These are phyloP conservation scores for Colletotrichum falcatum DNA, from an alignment of 2,329 filamentous ascomycete species.

Conservation along the genomic window DNA sequence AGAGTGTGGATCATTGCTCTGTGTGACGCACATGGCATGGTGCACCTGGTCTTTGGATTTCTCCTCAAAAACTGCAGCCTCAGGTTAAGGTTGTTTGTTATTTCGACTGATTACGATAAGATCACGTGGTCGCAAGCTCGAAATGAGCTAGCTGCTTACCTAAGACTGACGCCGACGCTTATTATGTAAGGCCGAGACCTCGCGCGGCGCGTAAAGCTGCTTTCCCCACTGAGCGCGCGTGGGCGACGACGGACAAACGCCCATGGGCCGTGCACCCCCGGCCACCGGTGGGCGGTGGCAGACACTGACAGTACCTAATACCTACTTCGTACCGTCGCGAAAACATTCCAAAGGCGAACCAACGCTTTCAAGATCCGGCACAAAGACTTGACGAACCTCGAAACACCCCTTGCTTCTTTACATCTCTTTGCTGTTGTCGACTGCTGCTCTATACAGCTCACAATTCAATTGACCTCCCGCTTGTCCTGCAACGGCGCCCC, in stretches of 20 bases:
- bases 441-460: background rate
- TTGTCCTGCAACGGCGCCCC: background rate
- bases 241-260: constrained; percentile 29
- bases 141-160: background rate
- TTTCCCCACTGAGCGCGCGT: constrained; percentile 9
- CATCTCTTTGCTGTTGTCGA: constrained; percentile 20
- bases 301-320: constrained; percentile 10
- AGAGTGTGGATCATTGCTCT: background rate
- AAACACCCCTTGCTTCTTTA: constrained; percentile 21
- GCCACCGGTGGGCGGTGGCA: constrained; percentile 2
- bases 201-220: constrained; percentile 24
- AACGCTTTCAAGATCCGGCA: constrained; percentile 16
- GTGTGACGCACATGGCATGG: background rate
- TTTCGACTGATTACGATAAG: no score
- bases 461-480: constrained; percentile 6
- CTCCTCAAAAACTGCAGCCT: constrained; percentile 3
- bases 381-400: constrained; percentile 35
- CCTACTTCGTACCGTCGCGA: no score
- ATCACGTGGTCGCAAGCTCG: constrained; percentile 16
- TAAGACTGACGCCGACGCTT: background rate
- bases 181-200: constrained; percentile 17
- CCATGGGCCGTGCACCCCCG: constrained; percentile 15
- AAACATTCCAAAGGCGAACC: constrained; percentile 36
- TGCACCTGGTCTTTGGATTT: background rate
- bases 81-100: background rate